These are phyloP conservation scores for Aspergillus spinulosporus DNA, from an alignment of 2,329 filamentous ascomycete genomes.

Conservation along the genomic window DNA sequence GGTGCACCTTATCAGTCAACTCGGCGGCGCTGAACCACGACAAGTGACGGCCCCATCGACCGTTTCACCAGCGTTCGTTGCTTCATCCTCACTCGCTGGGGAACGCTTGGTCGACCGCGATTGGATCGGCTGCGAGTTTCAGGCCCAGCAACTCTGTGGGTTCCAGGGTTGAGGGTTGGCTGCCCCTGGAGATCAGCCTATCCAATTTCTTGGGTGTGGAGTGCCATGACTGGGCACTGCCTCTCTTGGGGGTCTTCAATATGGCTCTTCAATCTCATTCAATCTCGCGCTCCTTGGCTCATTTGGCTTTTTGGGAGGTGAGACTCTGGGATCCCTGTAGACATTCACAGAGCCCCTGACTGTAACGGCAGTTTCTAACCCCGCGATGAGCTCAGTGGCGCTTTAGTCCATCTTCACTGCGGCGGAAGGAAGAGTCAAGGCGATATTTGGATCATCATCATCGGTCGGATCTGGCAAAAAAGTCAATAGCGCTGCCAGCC, in stretches of 20 bases:
- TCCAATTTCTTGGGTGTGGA: conserved; percentile 13
- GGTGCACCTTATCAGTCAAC: background rate
- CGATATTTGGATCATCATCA: background rate
- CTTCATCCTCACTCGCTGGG: too few relatives aligned
- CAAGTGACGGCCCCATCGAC: background rate
- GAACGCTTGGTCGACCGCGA: background rate
- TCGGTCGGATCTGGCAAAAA: background rate
- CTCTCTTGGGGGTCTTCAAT: conserved; percentile 14
- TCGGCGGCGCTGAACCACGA: background rate
- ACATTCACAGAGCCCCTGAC: background rate
- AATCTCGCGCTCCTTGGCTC: too few relatives aligned
- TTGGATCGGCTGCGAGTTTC: background rate
- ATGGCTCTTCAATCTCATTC: too few relatives aligned
- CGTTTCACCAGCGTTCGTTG: background rate
- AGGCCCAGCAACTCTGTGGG: background rate
- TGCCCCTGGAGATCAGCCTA: conserved; percentile 13
- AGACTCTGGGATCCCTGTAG: too few relatives aligned
- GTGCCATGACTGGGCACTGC: conserved; percentile 14
- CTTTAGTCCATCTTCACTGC: background rate
- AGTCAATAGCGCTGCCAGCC: background rate
- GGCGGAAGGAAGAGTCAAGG: background rate
- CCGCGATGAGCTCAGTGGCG: background rate
- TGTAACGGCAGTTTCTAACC: background rate
- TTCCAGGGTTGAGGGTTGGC: background rate
- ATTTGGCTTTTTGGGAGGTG: too few relatives aligned